A percentile compares a stretch with the other conserved stretches of the same genome.
Evolutionary conservation across 2,329 filamentous ascomycete genomes (phyloP).

Genomic region (Phaeomoniella chlamydospora): DNA sequence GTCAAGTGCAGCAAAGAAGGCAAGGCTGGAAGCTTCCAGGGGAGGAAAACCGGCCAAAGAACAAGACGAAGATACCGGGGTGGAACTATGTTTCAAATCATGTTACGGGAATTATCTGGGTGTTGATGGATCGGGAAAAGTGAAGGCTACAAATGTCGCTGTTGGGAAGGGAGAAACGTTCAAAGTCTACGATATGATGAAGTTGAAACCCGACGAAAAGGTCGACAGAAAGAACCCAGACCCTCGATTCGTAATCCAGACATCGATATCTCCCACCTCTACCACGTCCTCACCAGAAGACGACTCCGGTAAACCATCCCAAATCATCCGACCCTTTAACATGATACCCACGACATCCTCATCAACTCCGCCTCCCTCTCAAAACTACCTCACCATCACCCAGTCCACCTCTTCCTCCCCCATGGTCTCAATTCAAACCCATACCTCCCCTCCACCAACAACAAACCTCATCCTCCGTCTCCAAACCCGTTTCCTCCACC

Average conservation of each 20-base stretch:
- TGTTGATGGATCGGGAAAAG: slow-evolving; percentile 68
- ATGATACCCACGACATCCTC: too few relatives aligned
- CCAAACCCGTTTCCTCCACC: slow-evolving; percentile 93
- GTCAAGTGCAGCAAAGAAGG: background rate
- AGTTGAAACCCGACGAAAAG: background rate
- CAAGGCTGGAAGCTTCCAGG: background rate
- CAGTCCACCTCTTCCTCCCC: background rate
- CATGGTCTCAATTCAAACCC: background rate
- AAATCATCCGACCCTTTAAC: too few relatives aligned
- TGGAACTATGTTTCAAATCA: slow-evolving; percentile 2
- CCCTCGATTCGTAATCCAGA: background rate
- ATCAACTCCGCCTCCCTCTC: background rate
- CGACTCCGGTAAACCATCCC: too few relatives aligned
- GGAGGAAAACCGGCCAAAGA: background rate
- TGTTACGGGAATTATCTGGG: slow-evolving; percentile 53
- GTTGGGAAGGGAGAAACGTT: slow-evolving; percentile 77
- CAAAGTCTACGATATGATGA: slow-evolving; percentile 34
- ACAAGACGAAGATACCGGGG: background rate
- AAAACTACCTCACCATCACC: background rate
- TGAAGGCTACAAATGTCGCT: slow-evolving; percentile 66
- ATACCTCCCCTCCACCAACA: background rate
- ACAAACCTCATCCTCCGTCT: slow-evolving; percentile 52
- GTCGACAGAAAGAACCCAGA: background rate
- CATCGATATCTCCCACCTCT: background rate
- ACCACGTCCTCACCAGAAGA: background rate